These are phyloP conservation scores for Acer saccharum DNA, from an alignment of 345 rosid genomes.

Conservation along the genomic window DNA sequence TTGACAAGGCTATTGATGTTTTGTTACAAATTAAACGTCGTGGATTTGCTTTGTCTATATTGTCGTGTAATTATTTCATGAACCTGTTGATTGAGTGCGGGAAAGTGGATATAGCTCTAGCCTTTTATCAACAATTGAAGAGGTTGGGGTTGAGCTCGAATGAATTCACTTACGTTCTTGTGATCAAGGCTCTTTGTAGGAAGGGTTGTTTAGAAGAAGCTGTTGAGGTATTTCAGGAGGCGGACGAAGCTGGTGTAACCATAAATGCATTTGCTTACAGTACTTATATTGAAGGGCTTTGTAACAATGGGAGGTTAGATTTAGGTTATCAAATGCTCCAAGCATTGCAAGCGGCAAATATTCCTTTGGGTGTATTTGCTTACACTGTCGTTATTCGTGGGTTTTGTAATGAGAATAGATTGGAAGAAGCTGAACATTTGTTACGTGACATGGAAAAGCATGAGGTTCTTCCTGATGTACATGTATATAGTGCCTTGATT, in stretches of 20 bases:
- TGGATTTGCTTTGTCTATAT: conserved; percentile 41
- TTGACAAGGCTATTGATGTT: conserved; percentile 56
- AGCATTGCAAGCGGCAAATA: conserved; percentile 21
- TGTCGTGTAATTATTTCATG: conserved; percentile 62
- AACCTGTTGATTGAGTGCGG: conserved; percentile 48
- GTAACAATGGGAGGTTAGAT: conserved; percentile 42
- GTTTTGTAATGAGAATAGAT: conserved; percentile 58
- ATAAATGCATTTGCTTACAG: conserved; percentile 49
- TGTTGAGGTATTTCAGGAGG: conserved; percentile 33
- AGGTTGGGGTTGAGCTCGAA: conserved; percentile 48
- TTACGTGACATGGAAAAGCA: conserved; percentile 47
- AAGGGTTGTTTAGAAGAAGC: conserved; percentile 58
- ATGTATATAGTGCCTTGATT: conserved; percentile 48
- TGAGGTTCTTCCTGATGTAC: conserved; percentile 47
- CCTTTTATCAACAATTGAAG: conserved; percentile 51
- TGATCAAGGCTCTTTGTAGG: conserved; percentile 64
- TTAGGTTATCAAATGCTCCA: conserved; percentile 44
- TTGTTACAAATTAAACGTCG: conserved; percentile 34
- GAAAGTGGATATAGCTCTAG: conserved; percentile 43
- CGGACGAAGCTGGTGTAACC: conserved; percentile 48
- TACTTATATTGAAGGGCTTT: conserved; percentile 68
- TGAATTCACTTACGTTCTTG: conserved; percentile 53
- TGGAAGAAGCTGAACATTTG: conserved; percentile 54
- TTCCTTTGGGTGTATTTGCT: conserved; percentile 42
- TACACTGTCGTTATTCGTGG: conserved; percentile 54